Conservation (phyloP, 352 stramenopile genomes). For the Thalassiosira pacifica region DNA sequence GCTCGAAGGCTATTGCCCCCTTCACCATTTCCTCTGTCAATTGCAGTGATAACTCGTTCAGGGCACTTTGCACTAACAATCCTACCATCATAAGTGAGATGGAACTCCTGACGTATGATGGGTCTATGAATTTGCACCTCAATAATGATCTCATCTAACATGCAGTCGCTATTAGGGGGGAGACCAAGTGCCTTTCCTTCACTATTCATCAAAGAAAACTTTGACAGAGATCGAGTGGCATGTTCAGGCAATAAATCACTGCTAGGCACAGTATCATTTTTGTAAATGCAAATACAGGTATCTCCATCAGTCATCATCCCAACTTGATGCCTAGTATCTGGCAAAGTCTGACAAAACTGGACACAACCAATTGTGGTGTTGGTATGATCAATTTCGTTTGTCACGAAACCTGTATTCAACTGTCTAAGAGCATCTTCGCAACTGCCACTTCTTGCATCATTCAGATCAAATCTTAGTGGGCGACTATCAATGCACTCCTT, state of each 20-base stretch:
- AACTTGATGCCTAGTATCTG: constrained; percentile 25
- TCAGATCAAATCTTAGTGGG: constrained; percentile 26
- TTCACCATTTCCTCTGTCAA: too few species aligned
- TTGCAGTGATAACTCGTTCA: background rate
- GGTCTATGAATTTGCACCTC: background rate
- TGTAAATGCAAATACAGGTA: constrained; percentile 15
- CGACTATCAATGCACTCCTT: constrained; percentile 43
- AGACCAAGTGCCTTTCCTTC: constrained; percentile 9
- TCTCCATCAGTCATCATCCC: constrained; percentile 6
- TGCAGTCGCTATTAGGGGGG: background rate
- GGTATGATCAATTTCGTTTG: background rate
- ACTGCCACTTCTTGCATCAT: constrained; percentile 5
- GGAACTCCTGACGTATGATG: constrained; percentile 7
- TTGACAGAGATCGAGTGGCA: constrained; percentile 19
- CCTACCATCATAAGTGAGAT: constrained; percentile 2
- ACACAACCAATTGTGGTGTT: background rate
- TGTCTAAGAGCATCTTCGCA: constrained; percentile 4
- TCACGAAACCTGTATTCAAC: constrained; percentile 30
- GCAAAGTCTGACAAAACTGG: constrained; percentile 21
- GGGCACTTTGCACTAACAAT: constrained; percentile 22
- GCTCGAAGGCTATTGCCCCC: too few species aligned
- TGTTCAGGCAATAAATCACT: background rate
- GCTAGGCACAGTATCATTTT: constrained; percentile 1
- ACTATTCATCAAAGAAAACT: constrained; percentile 20
- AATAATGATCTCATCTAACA: constrained; percentile 3